Base-by-base conservation (phyloP, 2,329 filamentous ascomycete genomes). In the Leptographium flavum region DNA sequence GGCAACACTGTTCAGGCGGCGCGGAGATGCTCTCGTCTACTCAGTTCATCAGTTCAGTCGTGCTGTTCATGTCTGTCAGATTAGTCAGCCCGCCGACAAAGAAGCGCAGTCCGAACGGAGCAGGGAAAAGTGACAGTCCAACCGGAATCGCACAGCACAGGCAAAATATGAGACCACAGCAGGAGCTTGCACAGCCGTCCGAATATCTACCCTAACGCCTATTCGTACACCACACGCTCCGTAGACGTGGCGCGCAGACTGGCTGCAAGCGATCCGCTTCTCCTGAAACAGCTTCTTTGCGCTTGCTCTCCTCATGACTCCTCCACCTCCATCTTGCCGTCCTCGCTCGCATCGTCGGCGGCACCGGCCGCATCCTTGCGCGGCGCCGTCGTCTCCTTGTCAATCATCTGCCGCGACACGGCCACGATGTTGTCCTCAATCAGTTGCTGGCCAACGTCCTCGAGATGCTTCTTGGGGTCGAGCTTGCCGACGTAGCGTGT, bases 391-490 rank as follows among this genome's bases (percentile, higher is more conserved):
- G 92, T 92, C 64, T 98, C 92, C 69, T 96, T 96, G 69, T 96
- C 92, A 58, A 98, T 96, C 90, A 98, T 95, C 65, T 96, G 92
- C 62, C 90, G 76, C 53, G 87, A 93, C n/a, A 98, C 88, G 4
- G 87, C 86, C 13, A 98, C 92, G 53, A 98, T 98, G 66, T 98
- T 98, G 74, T 98, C 92, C 68, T 98, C 93, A 57, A 98, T 96
- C 53, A 96, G 75, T 62, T 93, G 81, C 66, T 95, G 88, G 45
- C 92, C 92, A 39, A 98, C 86, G 56, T 94, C 87, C 65, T 95
- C 88, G 60, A 98, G 75, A 63, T 98, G 93, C 73, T 98, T 98
- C 82, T 98, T 98, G 47, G 92, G 92, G 59, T 98, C 92, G 47
- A 96, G 80, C 70, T 98, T 98, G 65, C 92, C 92, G 31, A 98